phyloP scores from a whole-genome alignment of 768 basidiomycete species.

The Agaricus blazei region DNA sequence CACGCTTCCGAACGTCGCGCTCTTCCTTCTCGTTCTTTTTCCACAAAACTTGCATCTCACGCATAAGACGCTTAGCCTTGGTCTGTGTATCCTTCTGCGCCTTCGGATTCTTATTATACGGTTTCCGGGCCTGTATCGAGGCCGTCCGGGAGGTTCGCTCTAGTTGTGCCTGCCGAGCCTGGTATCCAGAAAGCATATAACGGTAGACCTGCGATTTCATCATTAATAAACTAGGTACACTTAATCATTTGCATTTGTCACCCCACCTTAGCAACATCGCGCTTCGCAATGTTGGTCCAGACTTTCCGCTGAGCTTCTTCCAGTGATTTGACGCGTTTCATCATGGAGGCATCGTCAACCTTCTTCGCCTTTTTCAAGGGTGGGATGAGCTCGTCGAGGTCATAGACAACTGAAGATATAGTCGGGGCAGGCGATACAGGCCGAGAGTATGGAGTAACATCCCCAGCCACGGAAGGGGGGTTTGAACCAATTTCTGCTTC shows the following conservation, averaged over 20 bases:
- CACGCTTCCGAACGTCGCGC: constrained; percentile 84
- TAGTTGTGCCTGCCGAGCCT: constrained; percentile 59
- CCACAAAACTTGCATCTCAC: constrained; percentile 97
- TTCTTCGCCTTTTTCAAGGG: constrained; percentile 74
- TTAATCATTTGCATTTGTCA: neutral
- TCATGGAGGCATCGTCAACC: constrained; percentile 64
- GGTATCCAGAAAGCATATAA: constrained; percentile 62
- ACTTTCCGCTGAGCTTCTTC: constrained; percentile 86
- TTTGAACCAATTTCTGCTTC: constrained; percentile 43
- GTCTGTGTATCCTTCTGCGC: constrained; percentile 77
- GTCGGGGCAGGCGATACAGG: constrained; percentile 61
- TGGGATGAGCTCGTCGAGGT: constrained; percentile 65
- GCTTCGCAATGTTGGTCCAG: constrained; percentile 83
- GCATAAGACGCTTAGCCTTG: constrained; percentile 84
- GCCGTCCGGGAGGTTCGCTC: constrained; percentile 75
- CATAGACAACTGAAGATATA: constrained; percentile 60
- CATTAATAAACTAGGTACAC: neutral
- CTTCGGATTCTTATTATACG: constrained; percentile 70
- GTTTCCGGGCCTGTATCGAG: constrained; percentile 73
- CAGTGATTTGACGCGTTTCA: constrained; percentile 68
- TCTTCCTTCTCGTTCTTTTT: constrained; percentile 98
- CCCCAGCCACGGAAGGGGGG: constrained; percentile 59
- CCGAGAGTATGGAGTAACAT: constrained; percentile 67
- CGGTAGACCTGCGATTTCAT: constrained; percentile 61
- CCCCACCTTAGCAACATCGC: constrained; percentile 77